A percentile compares a stretch with the other conserved stretches of the same genome.
phyloP scores from a whole-genome alignment of 257 asterid genomes.

The Ophiorrhiza pumila region DNA sequence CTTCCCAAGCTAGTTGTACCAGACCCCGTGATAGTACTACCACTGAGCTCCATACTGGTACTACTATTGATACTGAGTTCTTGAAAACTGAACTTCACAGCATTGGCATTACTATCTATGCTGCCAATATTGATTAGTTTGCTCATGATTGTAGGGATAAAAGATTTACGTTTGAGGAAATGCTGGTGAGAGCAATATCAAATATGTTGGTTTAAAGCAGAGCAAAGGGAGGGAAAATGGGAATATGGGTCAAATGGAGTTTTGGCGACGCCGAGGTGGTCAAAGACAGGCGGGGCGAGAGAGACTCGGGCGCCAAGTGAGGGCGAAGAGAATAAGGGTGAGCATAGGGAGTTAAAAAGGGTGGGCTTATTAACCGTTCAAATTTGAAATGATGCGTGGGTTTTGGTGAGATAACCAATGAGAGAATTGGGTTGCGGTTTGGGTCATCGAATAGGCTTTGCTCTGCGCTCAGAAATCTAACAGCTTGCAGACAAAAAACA shows the following conservation, averaged over 20 bases:
- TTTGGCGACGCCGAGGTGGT: constrained; percentile 69
- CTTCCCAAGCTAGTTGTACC: constrained; percentile 29
- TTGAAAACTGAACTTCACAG: constrained; percentile 40
- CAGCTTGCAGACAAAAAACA: constrained; percentile 55
- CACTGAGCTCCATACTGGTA: constrained; percentile 46
- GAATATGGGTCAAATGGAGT: constrained; percentile 47
- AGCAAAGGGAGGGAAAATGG: constrained; percentile 35
- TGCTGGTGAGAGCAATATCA: constrained; percentile 31
- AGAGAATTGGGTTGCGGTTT: constrained; percentile 20
- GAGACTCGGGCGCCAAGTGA: constrained; percentile 42
- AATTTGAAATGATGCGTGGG: constrained; percentile 57
- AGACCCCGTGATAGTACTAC: constrained; percentile 48
- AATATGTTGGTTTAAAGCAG: constrained; percentile 26
- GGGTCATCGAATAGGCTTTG: constrained; percentile 23
- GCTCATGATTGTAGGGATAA: constrained; percentile 38
- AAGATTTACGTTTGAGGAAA: constrained; percentile 41
- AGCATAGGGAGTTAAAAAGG: constrained; percentile 36
- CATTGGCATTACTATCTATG: constrained; percentile 30
- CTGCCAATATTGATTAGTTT: constrained; percentile 22
- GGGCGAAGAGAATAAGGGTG: constrained; percentile 7
- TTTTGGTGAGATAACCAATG: constrained; percentile 46
- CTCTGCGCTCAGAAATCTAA: constrained; percentile 32
- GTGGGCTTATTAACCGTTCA: constrained; percentile 23
- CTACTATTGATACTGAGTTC: constrained; percentile 40
- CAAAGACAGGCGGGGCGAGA: constrained; percentile 60